Evolutionary conservation across 2,329 filamentous ascomycete genomes (phyloP).

Genomic region (Huntiella moniliformis): DNA sequence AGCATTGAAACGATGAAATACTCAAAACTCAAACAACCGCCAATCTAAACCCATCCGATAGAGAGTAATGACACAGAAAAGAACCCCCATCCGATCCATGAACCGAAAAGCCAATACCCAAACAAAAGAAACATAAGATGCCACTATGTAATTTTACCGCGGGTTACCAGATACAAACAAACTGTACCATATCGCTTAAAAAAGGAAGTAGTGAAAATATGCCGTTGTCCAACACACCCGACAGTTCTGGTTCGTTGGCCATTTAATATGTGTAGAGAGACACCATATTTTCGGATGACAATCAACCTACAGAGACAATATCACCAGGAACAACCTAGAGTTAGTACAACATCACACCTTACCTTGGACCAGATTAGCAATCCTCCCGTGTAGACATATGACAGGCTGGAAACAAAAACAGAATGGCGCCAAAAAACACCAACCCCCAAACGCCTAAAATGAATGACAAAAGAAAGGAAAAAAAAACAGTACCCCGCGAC

Average conservation of each 20-base stretch:
- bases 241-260: too few species aligned
- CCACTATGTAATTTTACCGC: too few species aligned
- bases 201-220: background rate
- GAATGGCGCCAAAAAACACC: background rate
- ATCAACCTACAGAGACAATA: background rate
- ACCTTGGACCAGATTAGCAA: background rate
- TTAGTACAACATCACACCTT: background rate
- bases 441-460: background rate
- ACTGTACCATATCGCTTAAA: background rate
- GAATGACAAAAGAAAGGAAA: constrained; percentile 2
- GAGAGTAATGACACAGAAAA: too few species aligned
- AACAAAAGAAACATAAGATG: background rate
- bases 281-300: background rate
- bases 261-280: background rate
- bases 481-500: background rate
- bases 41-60: too few species aligned
- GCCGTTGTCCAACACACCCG: background rate
- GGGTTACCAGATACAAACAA: background rate
- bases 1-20: too few species aligned
- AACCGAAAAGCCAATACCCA: background rate
- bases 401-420: background rate
- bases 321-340: background rate
- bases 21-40: too few species aligned
- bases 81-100: too few species aligned
- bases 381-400: background rate